phyloP scores from a whole-genome alignment of 2,329 filamentous ascomycete species.

The Xylaria arbuscula region DNA sequence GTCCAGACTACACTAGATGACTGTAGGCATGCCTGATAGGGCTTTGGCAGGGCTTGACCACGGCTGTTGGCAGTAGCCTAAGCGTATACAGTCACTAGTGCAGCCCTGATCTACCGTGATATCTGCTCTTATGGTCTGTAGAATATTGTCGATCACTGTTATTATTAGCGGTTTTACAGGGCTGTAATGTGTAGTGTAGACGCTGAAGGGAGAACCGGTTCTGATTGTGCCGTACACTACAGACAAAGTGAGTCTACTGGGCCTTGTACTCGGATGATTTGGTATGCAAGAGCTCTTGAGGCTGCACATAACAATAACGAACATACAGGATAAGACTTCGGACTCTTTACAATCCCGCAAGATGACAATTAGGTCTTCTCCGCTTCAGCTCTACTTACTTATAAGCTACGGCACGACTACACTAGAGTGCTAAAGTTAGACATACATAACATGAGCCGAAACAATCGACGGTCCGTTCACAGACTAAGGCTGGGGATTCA shows the following conservation, averaged over 20 bases:
- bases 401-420: neutral
- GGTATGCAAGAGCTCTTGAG: constrained; percentile 13
- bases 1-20: neutral
- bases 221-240: constrained; percentile 3
- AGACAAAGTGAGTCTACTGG: neutral
- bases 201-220: neutral
- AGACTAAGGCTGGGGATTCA: constrained; percentile 11
- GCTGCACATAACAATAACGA: neutral
- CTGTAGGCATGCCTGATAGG: constrained; percentile 22
- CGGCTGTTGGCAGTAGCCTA: constrained; percentile 19
- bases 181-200: neutral
- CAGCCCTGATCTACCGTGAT: neutral
- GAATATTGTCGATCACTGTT: constrained; percentile 27
- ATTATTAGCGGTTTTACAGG: constrained; percentile 26
- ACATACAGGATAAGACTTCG: neutral
- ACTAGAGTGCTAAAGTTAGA: constrained; percentile 4
- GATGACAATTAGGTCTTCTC: constrained; percentile 4
- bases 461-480: constrained; percentile 9
- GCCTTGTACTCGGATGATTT: neutral
- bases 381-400: constrained; percentile 1
- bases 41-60: constrained; percentile 21
- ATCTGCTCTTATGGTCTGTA: constrained; percentile 7
- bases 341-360: neutral
- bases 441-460: neutral
- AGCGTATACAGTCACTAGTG: constrained; percentile 9